Conservation (phyloP, 805 yeast species). For the Yarrowia sp. region DNA sequence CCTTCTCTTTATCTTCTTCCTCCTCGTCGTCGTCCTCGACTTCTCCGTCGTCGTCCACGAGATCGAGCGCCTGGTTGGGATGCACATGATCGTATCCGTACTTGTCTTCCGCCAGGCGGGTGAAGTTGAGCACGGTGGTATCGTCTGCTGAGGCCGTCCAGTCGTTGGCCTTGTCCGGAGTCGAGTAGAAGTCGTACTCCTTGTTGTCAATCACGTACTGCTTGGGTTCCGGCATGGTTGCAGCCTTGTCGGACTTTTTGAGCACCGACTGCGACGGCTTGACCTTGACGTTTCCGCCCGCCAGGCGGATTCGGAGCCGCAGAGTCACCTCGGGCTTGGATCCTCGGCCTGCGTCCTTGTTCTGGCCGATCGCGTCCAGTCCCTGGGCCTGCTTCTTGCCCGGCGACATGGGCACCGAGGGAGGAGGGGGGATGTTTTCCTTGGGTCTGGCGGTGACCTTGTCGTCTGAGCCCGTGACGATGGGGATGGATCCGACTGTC, state of each 20-base stretch:
- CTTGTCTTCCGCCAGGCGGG: conserved; percentile 74
- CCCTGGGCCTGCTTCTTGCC: conserved; percentile 22
- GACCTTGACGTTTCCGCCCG: conserved; percentile 22
- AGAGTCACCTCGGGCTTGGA: conserved; percentile 15
- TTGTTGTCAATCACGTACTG: conserved; percentile 22
- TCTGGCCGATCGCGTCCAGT: conserved; percentile 23
- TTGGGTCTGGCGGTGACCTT: conserved; percentile 12
- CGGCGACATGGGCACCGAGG: conserved; percentile 22
- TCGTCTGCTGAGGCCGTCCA: conserved; percentile 29
- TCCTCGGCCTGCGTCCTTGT: conserved; percentile 14
- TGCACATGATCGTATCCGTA: conserved; percentile 75
- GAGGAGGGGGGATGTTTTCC: conserved; percentile 7
- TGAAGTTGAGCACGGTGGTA: conserved; percentile 57
- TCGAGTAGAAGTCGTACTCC: conserved; percentile 23
- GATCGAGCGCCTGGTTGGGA: conserved; percentile 50
- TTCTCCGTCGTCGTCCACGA: conserved; percentile 53
- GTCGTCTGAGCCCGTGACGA: conserved; percentile 10
- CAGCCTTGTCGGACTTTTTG: conserved; percentile 2
- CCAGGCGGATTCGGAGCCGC: background rate
- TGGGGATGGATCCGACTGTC: conserved; percentile 24
- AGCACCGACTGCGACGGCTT: conserved; percentile 8
- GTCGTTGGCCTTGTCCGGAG: conserved; percentile 17
- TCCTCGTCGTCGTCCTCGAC: conserved; percentile 38
- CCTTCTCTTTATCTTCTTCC: conserved; percentile 36
- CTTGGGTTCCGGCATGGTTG: background rate